A percentile compares a stretch with the other conserved stretches of the same genome.
Conservation (phyloP, 768 basidiomycete species). For the Suillus plorans region DNA sequence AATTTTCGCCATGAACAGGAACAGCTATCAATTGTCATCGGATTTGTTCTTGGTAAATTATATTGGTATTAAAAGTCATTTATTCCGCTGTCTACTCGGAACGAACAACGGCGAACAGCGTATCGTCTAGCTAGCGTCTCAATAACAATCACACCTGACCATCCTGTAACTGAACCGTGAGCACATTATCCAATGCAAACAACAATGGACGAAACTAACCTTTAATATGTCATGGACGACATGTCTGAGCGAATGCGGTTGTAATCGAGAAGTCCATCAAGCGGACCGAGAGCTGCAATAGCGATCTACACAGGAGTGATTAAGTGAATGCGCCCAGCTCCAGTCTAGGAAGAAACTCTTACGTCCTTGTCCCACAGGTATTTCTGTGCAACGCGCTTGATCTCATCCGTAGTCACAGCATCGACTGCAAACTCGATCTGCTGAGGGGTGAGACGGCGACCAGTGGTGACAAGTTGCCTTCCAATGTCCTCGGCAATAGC, state of each 20-base stretch:
- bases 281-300: conserved; percentile 84
- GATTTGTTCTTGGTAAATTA: neutral
- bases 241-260: conserved; percentile 83
- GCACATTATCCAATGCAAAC: neutral
- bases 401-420: conserved; percentile 83
- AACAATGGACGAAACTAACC: conserved; percentile 4
- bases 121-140: conserved; percentile 21
- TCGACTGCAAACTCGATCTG: conserved; percentile 95
- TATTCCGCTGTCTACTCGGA: conserved; percentile 22
- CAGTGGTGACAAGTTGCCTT: conserved; percentile 94
- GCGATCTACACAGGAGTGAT: conserved; percentile 54
- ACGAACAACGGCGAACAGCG: conserved; percentile 16
- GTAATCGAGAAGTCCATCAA: conserved; percentile 94
- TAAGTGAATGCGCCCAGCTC: conserved; percentile 7
- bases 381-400: conserved; percentile 92
- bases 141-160: conserved; percentile 1
- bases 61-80: conserved; percentile 15
- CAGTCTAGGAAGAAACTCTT: conserved; percentile 28
- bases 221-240: conserved; percentile 75
- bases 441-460: conserved; percentile 83
- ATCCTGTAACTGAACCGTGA: neutral
- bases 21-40: too few species aligned
- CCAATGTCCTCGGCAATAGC: conserved; percentile 98
- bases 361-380: conserved; percentile 98
- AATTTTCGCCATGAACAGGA: too few species aligned